phyloP scores from a whole-genome alignment of 2,329 filamentous ascomycete species.

The Ophiostoma piceae region DNA sequence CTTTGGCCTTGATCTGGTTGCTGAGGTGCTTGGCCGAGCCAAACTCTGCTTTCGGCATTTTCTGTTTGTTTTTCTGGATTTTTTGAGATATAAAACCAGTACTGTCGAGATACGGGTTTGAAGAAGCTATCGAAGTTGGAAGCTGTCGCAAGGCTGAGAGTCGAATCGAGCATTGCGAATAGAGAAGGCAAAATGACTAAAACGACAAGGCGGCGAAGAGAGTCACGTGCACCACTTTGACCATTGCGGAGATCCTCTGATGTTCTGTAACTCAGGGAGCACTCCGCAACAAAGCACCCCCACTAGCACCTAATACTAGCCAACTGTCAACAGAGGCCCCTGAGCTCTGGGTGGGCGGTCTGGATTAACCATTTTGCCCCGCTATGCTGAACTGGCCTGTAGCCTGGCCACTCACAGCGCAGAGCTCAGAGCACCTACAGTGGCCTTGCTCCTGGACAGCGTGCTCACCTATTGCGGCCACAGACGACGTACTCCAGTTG shows the following conservation, averaged over 20 bases:
- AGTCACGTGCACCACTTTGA: neutral
- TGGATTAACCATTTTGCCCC: conserved; percentile 28
- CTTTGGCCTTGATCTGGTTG: conserved; percentile 85
- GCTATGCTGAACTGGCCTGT: conserved; percentile 16
- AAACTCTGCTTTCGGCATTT: conserved; percentile 80
- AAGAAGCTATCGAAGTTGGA: neutral
- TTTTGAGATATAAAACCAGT: neutral
- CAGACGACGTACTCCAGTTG: conserved; percentile 9
- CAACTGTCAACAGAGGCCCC: conserved; percentile 19
- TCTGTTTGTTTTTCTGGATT: conserved; percentile 35
- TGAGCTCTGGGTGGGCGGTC: conserved; percentile 22
- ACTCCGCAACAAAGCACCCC: conserved; percentile 6
- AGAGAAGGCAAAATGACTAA: conserved; percentile 13
- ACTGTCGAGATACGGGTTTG: neutral
- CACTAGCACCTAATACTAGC: conserved; percentile 14
- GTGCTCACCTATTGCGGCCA: neutral
- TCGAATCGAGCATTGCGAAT: neutral
- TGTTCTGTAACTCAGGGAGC: neutral
- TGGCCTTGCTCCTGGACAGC: conserved; percentile 13
- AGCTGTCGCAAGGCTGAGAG: neutral
- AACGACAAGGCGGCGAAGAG: conserved; percentile 11
- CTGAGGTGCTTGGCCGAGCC: conserved; percentile 84
- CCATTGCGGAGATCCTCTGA: neutral
- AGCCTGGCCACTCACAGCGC: conserved; percentile 17
- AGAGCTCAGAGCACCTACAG: neutral